Base-by-base conservation (phyloP, 805 yeast species). In the Saturnispora gosingensis region DNA sequence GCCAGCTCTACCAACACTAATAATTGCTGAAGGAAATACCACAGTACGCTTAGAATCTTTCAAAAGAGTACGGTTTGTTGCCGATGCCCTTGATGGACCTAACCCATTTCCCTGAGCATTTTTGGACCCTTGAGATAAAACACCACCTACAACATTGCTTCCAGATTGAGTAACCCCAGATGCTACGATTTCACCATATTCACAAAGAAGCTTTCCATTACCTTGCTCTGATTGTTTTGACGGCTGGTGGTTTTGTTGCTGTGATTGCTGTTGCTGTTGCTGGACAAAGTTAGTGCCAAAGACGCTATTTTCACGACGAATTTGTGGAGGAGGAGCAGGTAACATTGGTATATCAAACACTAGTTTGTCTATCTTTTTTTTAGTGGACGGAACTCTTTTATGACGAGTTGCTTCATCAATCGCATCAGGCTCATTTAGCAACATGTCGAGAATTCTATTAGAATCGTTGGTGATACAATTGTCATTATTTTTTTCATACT, bases 71-170 rank as follows among this genome's bases (percentile, higher is more conserved):
- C 76, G 75, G 16, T 81, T 76, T 15, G 78, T 74, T 20, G 79
- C 82, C 49, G 76, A 76, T 2, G 85, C 76, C 34, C 74, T 74
- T 24, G 77, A 70, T 3, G 87, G 83, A 0, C 82, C 85, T 35
- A 81, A 63, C 0, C 87, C 86, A 61, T 81, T 82, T 11, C 78
- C 78, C 22, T 32, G 36, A 15, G 30, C 13, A 20, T 9, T n/a
- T 24, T 40, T 40, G 8, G 20, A 8, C 9, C 46, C 47, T 22
- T 49, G 51, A 1, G 46, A 43, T 25, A 49, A 16, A 13, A 49
- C 51, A n/a, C 45, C 53, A n/a, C 53, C 54, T 35, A 51, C 49
- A 57, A 67, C 36, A 58, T 64, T 53, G 30, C 49, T 48, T 22
- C 54, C 58, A 6, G 58, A 55, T 34, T 55, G 56, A 35, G 54